Evolutionary conservation across 306 rosid species (phyloP), one percentile per base, ranked within the genome.

Genomic region (Fagus sylvatica): DNA sequence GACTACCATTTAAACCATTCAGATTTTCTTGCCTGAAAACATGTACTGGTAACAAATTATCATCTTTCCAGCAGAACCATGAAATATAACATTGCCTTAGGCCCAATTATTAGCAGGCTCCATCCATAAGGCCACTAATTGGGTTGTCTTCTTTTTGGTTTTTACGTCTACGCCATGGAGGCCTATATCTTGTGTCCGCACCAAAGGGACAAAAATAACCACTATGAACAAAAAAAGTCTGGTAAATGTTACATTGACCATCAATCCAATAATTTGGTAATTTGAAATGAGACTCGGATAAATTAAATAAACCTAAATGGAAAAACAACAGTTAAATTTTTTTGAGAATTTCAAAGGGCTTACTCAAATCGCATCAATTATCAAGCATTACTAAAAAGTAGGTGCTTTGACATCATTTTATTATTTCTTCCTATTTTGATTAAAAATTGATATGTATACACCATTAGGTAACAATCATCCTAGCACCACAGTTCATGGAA

Each of bases 401-500:
- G 7, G 4, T 4, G 5, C 42, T 59, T 74, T 46, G 37, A 49
- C 66, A 66, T 40, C 69, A 53, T 16, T 11, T 64, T 53, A 55
- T 48, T 56, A 60, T 30, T 16, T 49, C n/a, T 17, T 34, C 62
- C 16, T 78, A 60, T 57, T 65, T 74, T 43, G 48, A 40, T 17
- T 12, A 55, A 7, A 37, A 72, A 5, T 34, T 17, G 40, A 4
- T 37, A 11, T 8, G 49, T 22, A 32, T 74, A 5, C 8, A 19
- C 7, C 4, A n/a, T 48, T 65, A 59, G 7, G 10, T 74, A 80
- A 48, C 17, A 71, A 53, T 40, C 67, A 70, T 28, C 49, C 74
- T 49, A 71, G 72, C 32, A 48, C 73, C 53, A 17, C 12, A 5
- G 59, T 70, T 57, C 61, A 74, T 8, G 36, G 48, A 69, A 51